phyloP scores from a whole-genome alignment of 176 grass and related monocot genomes.

The Carex myosuroides region DNA sequence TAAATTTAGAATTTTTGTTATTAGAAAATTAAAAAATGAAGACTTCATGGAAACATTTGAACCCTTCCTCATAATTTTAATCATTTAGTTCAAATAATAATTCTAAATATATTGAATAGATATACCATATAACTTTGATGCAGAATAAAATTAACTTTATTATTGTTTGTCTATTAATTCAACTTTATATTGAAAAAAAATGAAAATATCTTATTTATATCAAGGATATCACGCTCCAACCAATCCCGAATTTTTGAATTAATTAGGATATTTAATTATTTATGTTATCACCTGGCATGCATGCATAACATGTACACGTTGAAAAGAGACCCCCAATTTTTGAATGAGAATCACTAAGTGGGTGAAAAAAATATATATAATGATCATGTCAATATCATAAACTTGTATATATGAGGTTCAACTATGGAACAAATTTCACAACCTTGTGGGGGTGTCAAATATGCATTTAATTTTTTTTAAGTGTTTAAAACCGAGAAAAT shows the following conservation, averaged over 20 bases:
- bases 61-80: background rate
- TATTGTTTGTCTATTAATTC: background rate
- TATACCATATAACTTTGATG: background rate
- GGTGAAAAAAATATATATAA: too few relatives aligned
- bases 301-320: background rate
- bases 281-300: background rate
- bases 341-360: background rate
- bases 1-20: too few relatives aligned
- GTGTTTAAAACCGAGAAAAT: too few relatives aligned
- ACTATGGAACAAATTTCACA: too few relatives aligned
- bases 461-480: too few relatives aligned
- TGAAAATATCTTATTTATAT: too few relatives aligned
- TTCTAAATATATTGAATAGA: background rate
- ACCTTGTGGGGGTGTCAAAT: too few relatives aligned
- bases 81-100: background rate
- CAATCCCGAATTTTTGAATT: background rate
- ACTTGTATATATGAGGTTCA: too few relatives aligned
- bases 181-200: background rate
- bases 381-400: too few relatives aligned
- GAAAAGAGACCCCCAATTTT: background rate
- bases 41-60: too few relatives aligned
- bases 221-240: background rate
- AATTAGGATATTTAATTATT: background rate
- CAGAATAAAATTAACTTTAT: background rate
- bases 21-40: too few relatives aligned